These are phyloP conservation scores for Cytauxzoon felis DNA, from an alignment of 169 alveolate genomes.

Conservation along the genomic window DNA sequence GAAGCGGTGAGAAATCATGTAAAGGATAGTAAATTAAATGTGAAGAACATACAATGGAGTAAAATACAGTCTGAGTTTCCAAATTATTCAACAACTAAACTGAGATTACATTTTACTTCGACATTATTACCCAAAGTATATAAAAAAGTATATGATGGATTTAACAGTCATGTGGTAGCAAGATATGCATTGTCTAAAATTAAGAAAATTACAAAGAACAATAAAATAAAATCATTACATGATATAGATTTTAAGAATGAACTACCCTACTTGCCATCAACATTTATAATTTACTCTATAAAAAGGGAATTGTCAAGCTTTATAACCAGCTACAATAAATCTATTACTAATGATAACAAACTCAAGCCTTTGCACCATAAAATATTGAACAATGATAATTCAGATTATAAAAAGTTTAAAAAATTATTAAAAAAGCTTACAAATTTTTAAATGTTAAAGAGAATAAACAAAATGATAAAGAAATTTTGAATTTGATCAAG, in stretches of 20 bases:
- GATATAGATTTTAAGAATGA: constrained; percentile 24
- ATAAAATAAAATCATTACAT: neutral
- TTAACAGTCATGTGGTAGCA: constrained; percentile 28
- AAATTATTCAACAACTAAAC: constrained; percentile 12
- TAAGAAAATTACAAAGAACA: neutral
- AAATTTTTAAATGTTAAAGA: constrained; percentile 1
- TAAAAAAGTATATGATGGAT: neutral
- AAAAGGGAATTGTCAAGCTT: neutral
- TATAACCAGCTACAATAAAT: neutral
- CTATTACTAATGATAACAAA: neutral
- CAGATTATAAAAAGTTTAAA: neutral
- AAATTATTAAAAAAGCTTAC: constrained; percentile 5
- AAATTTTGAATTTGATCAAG: constrained; percentile 6
- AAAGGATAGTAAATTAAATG: neutral
- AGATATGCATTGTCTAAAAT: constrained; percentile 14
- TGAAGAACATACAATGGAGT: constrained; percentile 49
- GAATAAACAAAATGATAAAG: constrained; percentile 6
- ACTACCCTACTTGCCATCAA: constrained; percentile 48
- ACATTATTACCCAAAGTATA: constrained; percentile 13
- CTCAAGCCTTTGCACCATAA: neutral
- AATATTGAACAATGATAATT: neutral
- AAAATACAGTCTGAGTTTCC: constrained; percentile 18
- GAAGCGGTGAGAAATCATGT: no score
- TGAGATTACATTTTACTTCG: constrained; percentile 28
- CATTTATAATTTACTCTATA: constrained; percentile 18